phyloP scores from a whole-genome alignment of 495 filamentous ascomycete genomes.

The Xanthoparmelia taractica region DNA sequence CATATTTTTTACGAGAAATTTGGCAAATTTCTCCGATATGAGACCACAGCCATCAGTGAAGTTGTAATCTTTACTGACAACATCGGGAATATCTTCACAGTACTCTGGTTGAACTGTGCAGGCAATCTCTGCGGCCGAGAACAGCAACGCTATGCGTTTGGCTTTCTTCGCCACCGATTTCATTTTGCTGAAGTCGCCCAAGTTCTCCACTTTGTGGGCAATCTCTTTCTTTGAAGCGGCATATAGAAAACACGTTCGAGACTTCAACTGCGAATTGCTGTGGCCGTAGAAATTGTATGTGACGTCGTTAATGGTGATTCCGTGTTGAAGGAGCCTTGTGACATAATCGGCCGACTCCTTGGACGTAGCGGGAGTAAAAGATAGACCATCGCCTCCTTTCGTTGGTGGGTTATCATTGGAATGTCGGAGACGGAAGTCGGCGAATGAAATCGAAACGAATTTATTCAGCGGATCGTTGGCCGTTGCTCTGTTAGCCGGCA shows the following conservation, averaged over 20 bases:
- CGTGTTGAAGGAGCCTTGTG: constrained; percentile 33
- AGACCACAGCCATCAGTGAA: constrained; percentile 48
- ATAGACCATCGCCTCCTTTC: background rate
- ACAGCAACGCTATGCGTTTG: constrained; percentile 45
- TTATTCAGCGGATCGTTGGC: constrained; percentile 6
- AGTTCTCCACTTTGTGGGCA: constrained; percentile 31
- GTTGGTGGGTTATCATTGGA: background rate
- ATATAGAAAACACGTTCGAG: constrained; percentile 40
- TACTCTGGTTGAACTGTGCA: constrained; percentile 33
- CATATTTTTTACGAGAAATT: constrained; percentile 30
- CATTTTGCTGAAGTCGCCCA: constrained; percentile 45
- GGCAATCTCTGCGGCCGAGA: constrained; percentile 37
- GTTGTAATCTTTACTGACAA: constrained; percentile 37
- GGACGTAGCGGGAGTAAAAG: constrained; percentile 25
- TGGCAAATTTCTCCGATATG: constrained; percentile 35
- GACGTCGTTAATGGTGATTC: constrained; percentile 36
- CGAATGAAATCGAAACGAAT: constrained; percentile 19
- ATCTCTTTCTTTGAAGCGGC: constrained; percentile 37
- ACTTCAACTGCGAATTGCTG: constrained; percentile 48
- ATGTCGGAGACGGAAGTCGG: constrained; percentile 19
- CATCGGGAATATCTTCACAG: constrained; percentile 43
- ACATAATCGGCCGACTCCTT: constrained; percentile 40
- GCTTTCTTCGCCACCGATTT: constrained; percentile 46
- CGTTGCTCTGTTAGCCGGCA: constrained; percentile 15
- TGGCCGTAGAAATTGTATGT: constrained; percentile 46